Conservation (phyloP, 257 asterid genomes). For the Plantago ovata region DNA sequence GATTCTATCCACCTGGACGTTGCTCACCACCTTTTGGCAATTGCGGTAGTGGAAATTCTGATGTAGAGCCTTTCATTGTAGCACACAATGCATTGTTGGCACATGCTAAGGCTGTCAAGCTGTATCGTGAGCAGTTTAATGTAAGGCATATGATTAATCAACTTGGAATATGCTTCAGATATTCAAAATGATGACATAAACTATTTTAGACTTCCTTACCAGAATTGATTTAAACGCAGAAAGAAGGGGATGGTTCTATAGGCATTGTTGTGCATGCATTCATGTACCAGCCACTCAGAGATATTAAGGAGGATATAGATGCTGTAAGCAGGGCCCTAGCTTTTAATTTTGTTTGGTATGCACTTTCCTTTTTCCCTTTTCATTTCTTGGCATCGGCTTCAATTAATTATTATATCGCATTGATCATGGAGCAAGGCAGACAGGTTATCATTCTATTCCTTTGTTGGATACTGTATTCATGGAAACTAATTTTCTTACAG, state of each 20-base stretch:
- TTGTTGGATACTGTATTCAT: too few relatives aligned
- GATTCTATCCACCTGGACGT: slow-evolving; percentile 51
- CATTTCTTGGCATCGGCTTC: not conserved
- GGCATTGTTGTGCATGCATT: slow-evolving; percentile 41
- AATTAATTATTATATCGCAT: not conserved
- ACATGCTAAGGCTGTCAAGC: slow-evolving; percentile 68
- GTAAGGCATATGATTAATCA: slow-evolving; percentile 26
- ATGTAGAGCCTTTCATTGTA: slow-evolving; percentile 61
- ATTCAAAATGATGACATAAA: not conserved
- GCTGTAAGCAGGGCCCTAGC: slow-evolving; percentile 71
- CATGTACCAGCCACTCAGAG: slow-evolving; percentile 53
- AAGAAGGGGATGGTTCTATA: slow-evolving; percentile 44
- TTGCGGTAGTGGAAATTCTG: slow-evolving; percentile 66
- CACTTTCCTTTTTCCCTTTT: not conserved
- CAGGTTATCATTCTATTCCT: too few relatives aligned
- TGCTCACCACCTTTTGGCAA: slow-evolving; percentile 76
- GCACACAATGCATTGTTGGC: slow-evolving; percentile 64
- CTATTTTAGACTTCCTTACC: not conserved
- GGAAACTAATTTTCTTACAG: too few relatives aligned
- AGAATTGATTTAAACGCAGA: slow-evolving; percentile 26
- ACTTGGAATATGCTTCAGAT: not conserved
- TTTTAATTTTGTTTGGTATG: slow-evolving; percentile 68
- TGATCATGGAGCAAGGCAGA: not conserved
- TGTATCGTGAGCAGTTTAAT: slow-evolving; percentile 54
- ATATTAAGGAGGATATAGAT: slow-evolving; percentile 39